A percentile compares a stretch with the other conserved stretches of the same genome.
These are phyloP conservation scores for Penicilliopsis zonata DNA, from an alignment of 495 filamentous ascomycete species.

Conservation along the genomic window DNA sequence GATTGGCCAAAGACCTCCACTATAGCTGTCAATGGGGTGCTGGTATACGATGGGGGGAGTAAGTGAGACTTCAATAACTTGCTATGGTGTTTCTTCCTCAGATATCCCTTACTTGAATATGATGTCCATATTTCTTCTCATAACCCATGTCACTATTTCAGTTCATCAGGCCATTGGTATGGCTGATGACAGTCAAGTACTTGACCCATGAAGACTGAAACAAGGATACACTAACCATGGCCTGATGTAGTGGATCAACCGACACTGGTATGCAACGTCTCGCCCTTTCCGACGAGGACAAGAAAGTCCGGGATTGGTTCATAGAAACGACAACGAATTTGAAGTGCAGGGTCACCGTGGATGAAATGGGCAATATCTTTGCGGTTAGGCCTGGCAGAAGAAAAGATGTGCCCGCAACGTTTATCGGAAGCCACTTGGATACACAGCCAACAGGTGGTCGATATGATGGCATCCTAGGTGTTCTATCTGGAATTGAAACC, in stretches of 20 bases:
- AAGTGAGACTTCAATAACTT: constrained; percentile 14
- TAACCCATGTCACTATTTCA: not conserved
- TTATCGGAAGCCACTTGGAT: constrained; percentile 64
- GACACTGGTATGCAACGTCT: constrained; percentile 59
- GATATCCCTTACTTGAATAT: too few species aligned
- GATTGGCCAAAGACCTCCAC: constrained; percentile 52
- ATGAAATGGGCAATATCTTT: constrained; percentile 69
- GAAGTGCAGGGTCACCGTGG: constrained; percentile 49
- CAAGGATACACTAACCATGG: constrained; percentile 6
- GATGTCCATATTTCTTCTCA: not conserved
- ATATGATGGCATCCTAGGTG: constrained; percentile 64
- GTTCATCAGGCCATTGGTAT: too few species aligned
- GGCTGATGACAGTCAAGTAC: too few species aligned
- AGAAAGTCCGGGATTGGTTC: constrained; percentile 65
- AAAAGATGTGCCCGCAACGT: constrained; percentile 46
- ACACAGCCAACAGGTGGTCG: constrained; percentile 68
- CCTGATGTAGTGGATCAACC: constrained; percentile 30
- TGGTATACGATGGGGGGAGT: constrained; percentile 54
- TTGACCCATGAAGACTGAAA: too few species aligned
- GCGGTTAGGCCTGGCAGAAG: constrained; percentile 51
- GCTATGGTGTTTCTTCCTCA: too few species aligned
- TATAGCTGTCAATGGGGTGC: constrained; percentile 56
- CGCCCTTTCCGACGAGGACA: constrained; percentile 58
- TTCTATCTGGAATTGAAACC: constrained; percentile 60
- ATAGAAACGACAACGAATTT: constrained; percentile 48